Base-by-base conservation (phyloP, 1,139 yeast species). In the Saccharomyces hybrid region DNA sequence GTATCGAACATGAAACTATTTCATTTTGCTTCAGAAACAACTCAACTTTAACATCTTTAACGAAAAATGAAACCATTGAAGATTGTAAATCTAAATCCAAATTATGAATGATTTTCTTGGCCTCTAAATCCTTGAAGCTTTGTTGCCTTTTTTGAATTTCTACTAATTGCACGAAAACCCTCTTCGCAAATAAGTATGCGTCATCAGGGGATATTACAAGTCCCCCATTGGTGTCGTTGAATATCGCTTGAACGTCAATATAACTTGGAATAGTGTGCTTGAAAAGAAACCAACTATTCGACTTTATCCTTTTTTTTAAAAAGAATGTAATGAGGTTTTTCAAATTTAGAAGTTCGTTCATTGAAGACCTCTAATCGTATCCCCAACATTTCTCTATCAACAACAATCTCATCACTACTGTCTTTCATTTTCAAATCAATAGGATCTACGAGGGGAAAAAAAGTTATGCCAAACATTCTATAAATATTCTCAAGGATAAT, bases 251-350 rank as follows among this genome's bases (percentile, higher is more conserved):
- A 12, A 71, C 53, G 38, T 69, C 75, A 6, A 77, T 62, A 55
- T 68, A 75, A 19, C 65, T 65, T 0, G 81, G 81, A 0, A 78
- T 56, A 0, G 81, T 78, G 53, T 77, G 75, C 55, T 75, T 77
- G 62, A 75, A 77, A 1, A 77, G 42, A 4, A 47, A 59, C 61
- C 68, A 64, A 71, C 74, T 68, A 19, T 66, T 66, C 29, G 68
- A 66, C 55, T 74, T 74, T 1, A 51, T 42, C 7, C 59, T 58
- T 41, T 61, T 71, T 50, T 72, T 71, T 48, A 78, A 61, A 61
- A 3, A 78, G 69, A 3, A 78, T 61, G 55, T 78, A 78, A 55
- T 75, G 75, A 1, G 81, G 79, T 2, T 63, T 60, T 9, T 69
- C 71, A 59, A 69, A 78, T 38, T 59, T 64, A 2, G 58, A 34